Evolutionary conservation across 148 eudicot genomes (phyloP), one percentile per base, ranked within the genome.

Genomic region (Diospyros kaki): DNA sequence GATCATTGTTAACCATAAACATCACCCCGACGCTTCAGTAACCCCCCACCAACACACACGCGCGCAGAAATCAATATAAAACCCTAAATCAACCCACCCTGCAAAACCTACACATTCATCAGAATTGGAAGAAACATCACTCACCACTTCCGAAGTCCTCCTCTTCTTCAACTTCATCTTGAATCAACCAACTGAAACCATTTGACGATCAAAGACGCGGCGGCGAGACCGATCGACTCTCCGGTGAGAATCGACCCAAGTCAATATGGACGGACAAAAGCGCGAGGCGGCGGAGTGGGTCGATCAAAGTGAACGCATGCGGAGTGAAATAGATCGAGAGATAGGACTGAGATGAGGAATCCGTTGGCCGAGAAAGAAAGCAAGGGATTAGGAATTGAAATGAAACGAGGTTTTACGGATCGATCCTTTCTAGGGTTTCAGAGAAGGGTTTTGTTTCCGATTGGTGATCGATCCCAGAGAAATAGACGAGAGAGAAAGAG

Each of bases 111-210:
- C 40, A 38, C 41, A 12, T 55, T 18, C 73, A 73, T 5, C 18
- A 75, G 46, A 17, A 3, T 15, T 41, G 18, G 45, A 58, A 11
- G 43, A 58, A 70, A 40, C 12, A 64, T 13, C 15, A 13, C 8
- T 66, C 88, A 92, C 97, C 93, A 87, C 93, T 90, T 92, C 97
- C 12, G 83, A 75, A 69, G 95, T 85, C 87, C 97, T 90, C 83
- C 90, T 78, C 50, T 88, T 83, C 75, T 90, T 92, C 44, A 86
- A 79, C 91, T 90, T 92, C 97, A 92, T 92, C 73, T 75, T 75
- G 72, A 64, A 82, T 77, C 77, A 84, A 79, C 80, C 74, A 46
- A 75, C 58, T 60, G 77, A 68, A 77, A 88, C 66, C 94, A 90
- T 90, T 62, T 61, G 76, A 71, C 77, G 58, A 73, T 62, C 45